These are phyloP conservation scores for Hyaloscypha hepaticicola DNA, from an alignment of 495 filamentous ascomycete genomes.

Conservation along the genomic window DNA sequence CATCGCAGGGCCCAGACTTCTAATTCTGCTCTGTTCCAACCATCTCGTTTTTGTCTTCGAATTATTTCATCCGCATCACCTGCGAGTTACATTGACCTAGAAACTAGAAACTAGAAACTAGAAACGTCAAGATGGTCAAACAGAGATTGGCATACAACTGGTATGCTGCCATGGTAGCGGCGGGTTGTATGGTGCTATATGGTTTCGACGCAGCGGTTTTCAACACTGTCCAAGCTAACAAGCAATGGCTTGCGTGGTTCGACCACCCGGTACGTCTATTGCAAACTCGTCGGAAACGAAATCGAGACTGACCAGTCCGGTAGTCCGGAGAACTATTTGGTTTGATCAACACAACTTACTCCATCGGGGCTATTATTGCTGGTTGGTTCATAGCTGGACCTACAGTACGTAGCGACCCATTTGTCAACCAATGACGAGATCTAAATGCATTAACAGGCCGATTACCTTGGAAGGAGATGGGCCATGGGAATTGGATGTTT, in stretches of 20 bases:
- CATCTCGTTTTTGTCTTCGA: not conserved
- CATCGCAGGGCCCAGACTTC: not conserved
- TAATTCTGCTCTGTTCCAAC: not conserved
- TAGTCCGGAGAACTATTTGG: constrained; percentile 48
- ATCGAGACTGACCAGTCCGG: constrained; percentile 22
- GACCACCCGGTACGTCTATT: constrained; percentile 43
- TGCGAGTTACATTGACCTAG: not conserved
- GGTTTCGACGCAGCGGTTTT: constrained; percentile 67
- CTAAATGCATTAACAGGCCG: constrained; percentile 20
- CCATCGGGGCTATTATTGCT: constrained; percentile 60
- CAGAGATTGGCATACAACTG: constrained; percentile 19
- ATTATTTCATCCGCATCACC: not conserved
- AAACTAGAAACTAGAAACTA: not conserved
- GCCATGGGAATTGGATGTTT: constrained; percentile 59
- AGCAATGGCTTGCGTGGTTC: constrained; percentile 60
- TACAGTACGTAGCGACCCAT: constrained; percentile 30
- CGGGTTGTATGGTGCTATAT: constrained; percentile 67
- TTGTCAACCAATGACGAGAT: not conserved
- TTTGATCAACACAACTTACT: constrained; percentile 61
- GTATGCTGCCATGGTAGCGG: constrained; percentile 61
- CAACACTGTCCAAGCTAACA: constrained; percentile 60
- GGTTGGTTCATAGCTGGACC: constrained; percentile 29
- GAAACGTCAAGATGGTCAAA: not conserved
- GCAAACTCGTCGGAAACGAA: not conserved
- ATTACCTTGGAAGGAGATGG: constrained; percentile 55